These are phyloP conservation scores for Penicillium oxalicum DNA, from an alignment of 2,329 filamentous ascomycete species.

Conservation along the genomic window DNA sequence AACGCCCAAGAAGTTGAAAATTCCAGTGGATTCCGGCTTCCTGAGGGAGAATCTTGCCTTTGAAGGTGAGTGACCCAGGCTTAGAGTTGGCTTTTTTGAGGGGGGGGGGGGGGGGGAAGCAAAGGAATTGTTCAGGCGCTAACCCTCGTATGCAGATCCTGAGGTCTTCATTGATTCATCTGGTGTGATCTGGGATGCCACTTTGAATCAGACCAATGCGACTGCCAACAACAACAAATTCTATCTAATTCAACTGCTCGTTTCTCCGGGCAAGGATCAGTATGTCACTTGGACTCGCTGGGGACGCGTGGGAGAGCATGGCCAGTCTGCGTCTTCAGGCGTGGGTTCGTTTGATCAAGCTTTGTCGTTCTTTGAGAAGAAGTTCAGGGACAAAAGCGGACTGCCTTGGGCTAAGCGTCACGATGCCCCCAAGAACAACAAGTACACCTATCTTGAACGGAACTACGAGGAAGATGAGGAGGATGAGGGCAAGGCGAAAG, in stretches of 20 bases:
- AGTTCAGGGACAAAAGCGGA: slow-evolving; percentile 54
- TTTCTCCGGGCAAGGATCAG: slow-evolving; percentile 12
- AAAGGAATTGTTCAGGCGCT: not conserved
- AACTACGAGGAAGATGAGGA: slow-evolving; percentile 66
- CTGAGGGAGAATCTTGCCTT: not conserved
- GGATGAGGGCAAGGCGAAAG: slow-evolving; percentile 38
- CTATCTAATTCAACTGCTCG: slow-evolving; percentile 65
- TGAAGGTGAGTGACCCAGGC: not conserved
- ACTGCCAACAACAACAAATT: slow-evolving; percentile 75
- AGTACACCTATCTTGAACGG: slow-evolving; percentile 73
- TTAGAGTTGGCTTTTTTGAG: not conserved
- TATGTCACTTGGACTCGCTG: slow-evolving; percentile 69
- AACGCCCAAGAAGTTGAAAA: slow-evolving; percentile 37
- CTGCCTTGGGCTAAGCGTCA: slow-evolving; percentile 47
- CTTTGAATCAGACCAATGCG: slow-evolving; percentile 71
- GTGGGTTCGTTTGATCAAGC: slow-evolving; percentile 36
- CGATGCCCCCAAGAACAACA: slow-evolving; percentile 47
- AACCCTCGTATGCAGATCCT: slow-evolving; percentile 1
- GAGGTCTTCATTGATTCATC: slow-evolving; percentile 61
- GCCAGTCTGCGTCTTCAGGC: slow-evolving; percentile 41
- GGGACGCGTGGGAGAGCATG: slow-evolving; percentile 64
- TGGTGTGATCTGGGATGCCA: slow-evolving; percentile 69
- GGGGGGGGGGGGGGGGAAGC: no score
- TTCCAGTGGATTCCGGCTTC: slow-evolving; percentile 45
- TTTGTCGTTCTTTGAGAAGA: slow-evolving; percentile 45